Evolutionary conservation across 2,329 filamentous ascomycete species (phyloP).

Genomic region (Clarireedia paspali): DNA sequence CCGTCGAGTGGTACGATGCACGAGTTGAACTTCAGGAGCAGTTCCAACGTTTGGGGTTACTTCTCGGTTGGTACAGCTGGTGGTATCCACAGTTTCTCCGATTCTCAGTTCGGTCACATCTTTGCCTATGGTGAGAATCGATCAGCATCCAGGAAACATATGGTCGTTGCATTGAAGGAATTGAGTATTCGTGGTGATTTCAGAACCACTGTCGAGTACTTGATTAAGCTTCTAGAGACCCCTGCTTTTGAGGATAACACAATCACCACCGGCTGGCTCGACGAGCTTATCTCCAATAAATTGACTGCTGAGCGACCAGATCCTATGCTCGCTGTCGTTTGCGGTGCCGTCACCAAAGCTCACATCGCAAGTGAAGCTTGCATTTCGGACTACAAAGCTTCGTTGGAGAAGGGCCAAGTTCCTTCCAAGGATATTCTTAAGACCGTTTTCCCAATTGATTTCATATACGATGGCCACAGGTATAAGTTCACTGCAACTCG

Average conservation of each 20-base stretch:
- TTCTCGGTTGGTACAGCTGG: constrained; percentile 96
- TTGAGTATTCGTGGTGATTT: constrained; percentile 99
- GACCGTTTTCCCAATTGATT: constrained; percentile 95
- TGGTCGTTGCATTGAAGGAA: constrained; percentile 98
- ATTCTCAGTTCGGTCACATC: constrained; percentile 98
- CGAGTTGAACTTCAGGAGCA: constrained; percentile 97
- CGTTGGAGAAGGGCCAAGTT: constrained; percentile 94
- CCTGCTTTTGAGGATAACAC: constrained; percentile 98
- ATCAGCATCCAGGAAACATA: constrained; percentile 93
- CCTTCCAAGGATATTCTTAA: constrained; percentile 94
- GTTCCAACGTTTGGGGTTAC: constrained; percentile 99
- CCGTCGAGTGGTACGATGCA: constrained; percentile 98
- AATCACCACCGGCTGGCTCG: constrained; percentile 97
- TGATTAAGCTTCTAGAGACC: constrained; percentile 97
- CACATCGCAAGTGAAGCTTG: constrained; percentile 89
- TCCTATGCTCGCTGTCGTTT: constrained; percentile 86
- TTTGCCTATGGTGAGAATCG: constrained; percentile 98
- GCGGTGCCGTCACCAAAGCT: constrained; percentile 89
- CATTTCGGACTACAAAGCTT: constrained; percentile 76
- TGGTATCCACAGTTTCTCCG: constrained; percentile 98
- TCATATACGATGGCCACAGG: constrained; percentile 93
- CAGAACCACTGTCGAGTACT: constrained; percentile 94
- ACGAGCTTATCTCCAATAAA: constrained; percentile 97
- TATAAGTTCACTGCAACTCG: constrained; percentile 98
- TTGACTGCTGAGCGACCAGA: constrained; percentile 94